Percentiles rank a stretch among this genome's conserved stretches.
Conservation (phyloP, 441 rosid genomes). For the Biscutella laevigata region DNA sequence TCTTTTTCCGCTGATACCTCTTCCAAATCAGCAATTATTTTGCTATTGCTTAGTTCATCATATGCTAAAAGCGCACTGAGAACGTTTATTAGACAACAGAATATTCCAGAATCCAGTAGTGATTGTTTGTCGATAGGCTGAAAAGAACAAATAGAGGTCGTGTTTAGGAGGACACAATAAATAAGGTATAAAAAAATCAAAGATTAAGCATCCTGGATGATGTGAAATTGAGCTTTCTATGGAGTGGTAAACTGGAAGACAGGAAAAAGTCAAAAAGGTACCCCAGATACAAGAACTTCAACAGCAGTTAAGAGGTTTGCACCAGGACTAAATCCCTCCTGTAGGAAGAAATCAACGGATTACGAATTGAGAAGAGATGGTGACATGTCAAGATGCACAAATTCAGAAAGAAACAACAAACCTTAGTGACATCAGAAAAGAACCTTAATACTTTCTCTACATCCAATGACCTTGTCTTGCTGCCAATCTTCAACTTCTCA, state of each 20-base stretch:
- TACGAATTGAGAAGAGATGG: constrained; percentile 16
- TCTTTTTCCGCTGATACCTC: constrained; percentile 38
- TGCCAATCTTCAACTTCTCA: constrained; percentile 90
- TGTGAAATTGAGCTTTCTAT: too few relatives aligned
- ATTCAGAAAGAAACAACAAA: constrained; percentile 31
- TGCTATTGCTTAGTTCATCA: constrained; percentile 35
- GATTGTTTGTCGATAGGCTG: constrained; percentile 97
- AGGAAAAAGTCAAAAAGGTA: constrained; percentile 24
- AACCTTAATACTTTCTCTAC: constrained; percentile 52
- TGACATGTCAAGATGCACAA: constrained; percentile 11
- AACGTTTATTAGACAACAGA: constrained; percentile 85
- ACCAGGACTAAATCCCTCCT: constrained; percentile 89
- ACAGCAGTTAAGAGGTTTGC: constrained; percentile 85
- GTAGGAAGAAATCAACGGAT: constrained; percentile 31
- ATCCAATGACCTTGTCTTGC: constrained; percentile 85
- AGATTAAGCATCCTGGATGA: background rate
- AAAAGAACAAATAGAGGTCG: constrained; percentile 24
- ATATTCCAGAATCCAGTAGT: constrained; percentile 96
- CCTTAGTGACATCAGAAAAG: constrained; percentile 78
- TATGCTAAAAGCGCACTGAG: constrained; percentile 67
- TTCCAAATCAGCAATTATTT: constrained; percentile 30
- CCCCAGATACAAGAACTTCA: constrained; percentile 95
- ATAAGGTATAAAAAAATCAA: constrained; percentile 10
- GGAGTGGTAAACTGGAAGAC: constrained; percentile 10
- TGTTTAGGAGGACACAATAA: constrained; percentile 13